A percentile compares a stretch with the other conserved stretches of the same genome.
These are phyloP conservation scores for Apiotrichum gamsii DNA, from an alignment of 1,284 basidiomycete genomes.

Conservation along the genomic window DNA sequence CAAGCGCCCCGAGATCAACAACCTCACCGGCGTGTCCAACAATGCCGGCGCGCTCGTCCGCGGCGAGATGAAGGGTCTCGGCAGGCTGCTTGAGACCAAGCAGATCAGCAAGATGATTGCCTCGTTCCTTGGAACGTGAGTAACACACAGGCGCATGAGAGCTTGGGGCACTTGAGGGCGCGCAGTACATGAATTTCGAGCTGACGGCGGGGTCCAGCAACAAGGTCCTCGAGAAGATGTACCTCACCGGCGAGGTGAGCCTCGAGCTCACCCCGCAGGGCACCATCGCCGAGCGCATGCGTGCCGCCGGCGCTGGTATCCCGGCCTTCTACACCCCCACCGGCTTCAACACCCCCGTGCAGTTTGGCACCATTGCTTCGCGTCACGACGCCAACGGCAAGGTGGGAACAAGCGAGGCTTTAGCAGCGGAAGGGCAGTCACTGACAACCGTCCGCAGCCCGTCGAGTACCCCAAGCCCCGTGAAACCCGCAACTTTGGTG, in stretches of 20 bases:
- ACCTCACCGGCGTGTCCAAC: conserved; percentile 80
- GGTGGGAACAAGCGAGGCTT: conserved; percentile 27
- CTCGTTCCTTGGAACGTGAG: conserved; percentile 66
- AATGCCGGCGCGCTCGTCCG: conserved; percentile 60
- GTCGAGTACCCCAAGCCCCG: conserved; percentile 62
- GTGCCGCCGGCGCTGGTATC: conserved; percentile 88
- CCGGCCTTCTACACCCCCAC: conserved; percentile 95
- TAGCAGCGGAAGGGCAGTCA: too few species aligned
- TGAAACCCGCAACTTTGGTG: conserved; percentile 77
- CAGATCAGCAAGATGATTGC: conserved; percentile 79
- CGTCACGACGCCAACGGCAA: conserved; percentile 62
- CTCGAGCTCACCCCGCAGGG: conserved; percentile 85
- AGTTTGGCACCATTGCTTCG: conserved; percentile 11
- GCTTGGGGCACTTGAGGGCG: too few species aligned
- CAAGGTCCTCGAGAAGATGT: conserved; percentile 54
- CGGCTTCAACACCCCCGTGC: conserved; percentile 54
- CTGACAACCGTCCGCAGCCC: conserved; percentile 18
- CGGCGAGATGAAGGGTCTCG: conserved; percentile 39
- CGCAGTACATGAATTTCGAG: too few species aligned
- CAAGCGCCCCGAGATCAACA: conserved; percentile 61
- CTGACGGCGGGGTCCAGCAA: too few species aligned
- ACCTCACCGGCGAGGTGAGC: conserved; percentile 72
- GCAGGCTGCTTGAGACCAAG: conserved; percentile 63
- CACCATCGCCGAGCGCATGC: conserved; percentile 81
- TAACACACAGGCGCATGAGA: background rate